phyloP scores from a whole-genome alignment of 305 asterid genomes.

The Nicotiana rustica region DNA sequence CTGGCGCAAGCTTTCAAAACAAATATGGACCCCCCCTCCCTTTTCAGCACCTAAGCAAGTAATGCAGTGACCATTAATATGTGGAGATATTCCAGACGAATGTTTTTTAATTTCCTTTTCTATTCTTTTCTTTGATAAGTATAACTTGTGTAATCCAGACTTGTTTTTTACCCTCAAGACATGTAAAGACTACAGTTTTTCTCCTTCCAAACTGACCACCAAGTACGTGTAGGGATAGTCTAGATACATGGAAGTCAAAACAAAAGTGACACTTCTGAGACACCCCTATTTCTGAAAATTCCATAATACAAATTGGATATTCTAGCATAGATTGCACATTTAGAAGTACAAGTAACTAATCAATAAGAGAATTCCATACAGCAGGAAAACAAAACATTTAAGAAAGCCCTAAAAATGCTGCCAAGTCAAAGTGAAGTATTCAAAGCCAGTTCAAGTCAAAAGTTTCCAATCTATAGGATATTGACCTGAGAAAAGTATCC shows the following conservation, averaged over 20 bases:
- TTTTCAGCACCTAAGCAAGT: background rate
- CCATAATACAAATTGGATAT: slow-evolving; percentile 8
- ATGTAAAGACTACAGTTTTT: background rate
- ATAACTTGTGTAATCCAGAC: background rate
- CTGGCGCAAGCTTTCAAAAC: background rate
- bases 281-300: background rate
- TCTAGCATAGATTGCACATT: background rate
- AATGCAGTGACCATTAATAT: background rate
- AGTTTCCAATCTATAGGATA: slow-evolving; percentile 31
- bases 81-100: background rate
- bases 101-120: background rate
- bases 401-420: background rate
- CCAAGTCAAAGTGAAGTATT: slow-evolving; percentile 26
- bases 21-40: background rate
- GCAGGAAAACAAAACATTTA: slow-evolving; percentile 4
- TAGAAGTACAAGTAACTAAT: background rate
- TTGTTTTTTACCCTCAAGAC: background rate
- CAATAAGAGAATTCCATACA: slow-evolving; percentile 9
- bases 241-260: background rate
- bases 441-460: background rate
- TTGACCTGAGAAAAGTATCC: slow-evolving; percentile 99
- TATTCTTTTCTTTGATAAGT: background rate
- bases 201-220: background rate
- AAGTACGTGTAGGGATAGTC: background rate
- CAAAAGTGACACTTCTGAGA: background rate